Conservation (phyloP, 2,329 filamentous ascomycete genomes). For the Blastomyces percursus region DNA sequence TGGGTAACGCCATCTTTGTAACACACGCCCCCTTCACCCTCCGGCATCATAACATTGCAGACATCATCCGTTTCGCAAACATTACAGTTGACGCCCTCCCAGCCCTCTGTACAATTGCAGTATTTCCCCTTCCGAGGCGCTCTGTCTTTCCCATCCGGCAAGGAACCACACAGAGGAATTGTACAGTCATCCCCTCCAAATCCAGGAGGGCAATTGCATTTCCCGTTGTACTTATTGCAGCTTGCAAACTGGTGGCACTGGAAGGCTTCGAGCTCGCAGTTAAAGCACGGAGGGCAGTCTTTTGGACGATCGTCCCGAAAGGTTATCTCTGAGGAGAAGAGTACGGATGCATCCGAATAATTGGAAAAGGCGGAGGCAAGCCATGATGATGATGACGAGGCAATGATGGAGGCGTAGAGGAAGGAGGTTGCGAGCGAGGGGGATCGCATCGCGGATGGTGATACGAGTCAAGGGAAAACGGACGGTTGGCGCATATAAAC, state of each 20-base stretch:
- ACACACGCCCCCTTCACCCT: conserved; percentile 71
- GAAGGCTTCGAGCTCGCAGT: conserved; percentile 90
- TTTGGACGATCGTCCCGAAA: conserved; percentile 60
- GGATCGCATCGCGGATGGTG: conserved; percentile 14
- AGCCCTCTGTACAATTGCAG: conserved; percentile 85
- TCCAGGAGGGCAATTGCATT: conserved; percentile 82
- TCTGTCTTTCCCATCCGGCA: conserved; percentile 69
- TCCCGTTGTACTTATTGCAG: conserved; percentile 82
- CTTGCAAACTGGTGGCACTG: conserved; percentile 80
- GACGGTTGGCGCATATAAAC: neutral
- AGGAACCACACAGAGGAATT: conserved; percentile 79
- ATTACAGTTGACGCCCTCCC: conserved; percentile 96
- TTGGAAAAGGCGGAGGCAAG: conserved; percentile 32
- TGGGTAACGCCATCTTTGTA: conserved; percentile 85
- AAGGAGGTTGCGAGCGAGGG: conserved; percentile 9
- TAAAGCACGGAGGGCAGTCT: conserved; percentile 59
- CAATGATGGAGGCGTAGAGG: conserved; percentile 15
- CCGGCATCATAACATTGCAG: conserved; percentile 80
- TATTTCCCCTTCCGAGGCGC: conserved; percentile 57
- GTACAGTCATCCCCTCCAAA: conserved; percentile 94
- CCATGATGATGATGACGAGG: conserved; percentile 21
- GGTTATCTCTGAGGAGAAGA: conserved; percentile 52
- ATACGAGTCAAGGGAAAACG: conserved; percentile 7
- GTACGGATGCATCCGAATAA: conserved; percentile 50
- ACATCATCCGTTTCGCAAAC: conserved; percentile 76